Percentiles rank a stretch among this genome's conserved stretches.
Conservation (phyloP, 164 flowering plant genomes). For the Vitis vinifera region DNA sequence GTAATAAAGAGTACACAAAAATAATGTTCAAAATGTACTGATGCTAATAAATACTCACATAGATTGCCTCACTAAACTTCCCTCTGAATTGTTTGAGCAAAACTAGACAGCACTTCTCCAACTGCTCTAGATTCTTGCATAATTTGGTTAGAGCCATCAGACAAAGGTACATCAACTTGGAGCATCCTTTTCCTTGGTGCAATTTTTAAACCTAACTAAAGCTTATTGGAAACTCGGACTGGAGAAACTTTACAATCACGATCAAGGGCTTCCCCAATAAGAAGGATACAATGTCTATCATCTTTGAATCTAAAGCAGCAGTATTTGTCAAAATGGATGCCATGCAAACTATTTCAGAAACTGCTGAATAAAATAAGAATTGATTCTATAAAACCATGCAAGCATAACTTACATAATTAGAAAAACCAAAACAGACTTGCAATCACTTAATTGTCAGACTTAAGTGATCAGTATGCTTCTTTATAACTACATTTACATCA, state of each 20-base stretch:
- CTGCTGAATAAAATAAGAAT: not conserved
- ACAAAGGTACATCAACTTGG: constrained; percentile 8
- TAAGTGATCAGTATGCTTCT: not conserved
- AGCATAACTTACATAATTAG: no score
- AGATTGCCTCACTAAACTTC: constrained; percentile 26
- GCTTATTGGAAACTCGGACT: constrained; percentile 58
- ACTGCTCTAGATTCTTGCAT: constrained; percentile 16
- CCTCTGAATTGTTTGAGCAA: constrained; percentile 21
- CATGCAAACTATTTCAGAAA: constrained; percentile 3
- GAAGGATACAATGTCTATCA: constrained; percentile 44
- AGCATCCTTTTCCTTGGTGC: constrained; percentile 37
- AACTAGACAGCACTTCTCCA: constrained; percentile 14
- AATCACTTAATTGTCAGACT: no score
- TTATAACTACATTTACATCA: not conserved
- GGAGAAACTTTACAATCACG: constrained; percentile 57
- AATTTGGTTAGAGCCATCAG: constrained; percentile 17
- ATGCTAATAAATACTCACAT: constrained; percentile 33
- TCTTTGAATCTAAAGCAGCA: constrained; percentile 56
- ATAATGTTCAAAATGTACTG: not conserved
- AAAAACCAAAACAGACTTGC: no score
- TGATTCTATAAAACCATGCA: not conserved
- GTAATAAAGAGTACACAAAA: not conserved
- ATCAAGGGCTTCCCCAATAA: constrained; percentile 69
- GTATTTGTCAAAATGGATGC: not conserved
- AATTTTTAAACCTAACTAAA: constrained; percentile 55